Base-by-base conservation (phyloP, 441 rosid genomes). In the Populus hybrid region DNA sequence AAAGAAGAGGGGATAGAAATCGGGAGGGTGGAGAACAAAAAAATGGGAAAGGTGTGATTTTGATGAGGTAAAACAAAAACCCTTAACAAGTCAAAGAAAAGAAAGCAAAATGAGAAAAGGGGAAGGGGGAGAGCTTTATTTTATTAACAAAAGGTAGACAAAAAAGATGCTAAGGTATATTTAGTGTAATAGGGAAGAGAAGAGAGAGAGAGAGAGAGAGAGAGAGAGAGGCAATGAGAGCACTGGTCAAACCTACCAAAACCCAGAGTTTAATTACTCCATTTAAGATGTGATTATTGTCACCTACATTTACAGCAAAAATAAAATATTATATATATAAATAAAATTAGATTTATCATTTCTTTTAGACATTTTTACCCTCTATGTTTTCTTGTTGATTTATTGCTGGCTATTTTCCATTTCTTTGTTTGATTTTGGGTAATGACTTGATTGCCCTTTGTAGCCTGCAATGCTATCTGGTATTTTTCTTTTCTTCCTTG, bases 191-290 rank as follows among this genome's bases (percentile, higher is more conserved):
- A 61, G 14, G 20, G 24, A n/a, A 24, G 61, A 72, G 33, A 38
- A n/a, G n/a, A n/a, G n/a, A n/a, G n/a, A n/a, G n/a, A n/a, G n/a
- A n/a, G n/a, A n/a, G n/a, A n/a, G n/a, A n/a, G n/a, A 12, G 9
- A 38, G 86, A 80, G 31, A 3, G 31, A 3, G 31, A 3, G 31
- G 85, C 83, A 84, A 53, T 3, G 36, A 68, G 64, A 82, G 86
- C 92, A 84, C 29, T 82, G 88, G 96, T 90, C 94, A 91, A 87
- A 90, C 89, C 88, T 86, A 83, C 86, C 88, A 79, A 81, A 85
- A 81, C 85, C 84, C 74, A 71, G 71, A 74, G 84, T 85, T 86
- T 68, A 76, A 78, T 80, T 21, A 45, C 12, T 7, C 64, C 33
- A 21, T 29, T 64, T 33, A 21, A 28, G 10, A 6, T 6, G 4